phyloP scores from a whole-genome alignment of 257 asterid species.

The Capsicum baccatum region DNA sequence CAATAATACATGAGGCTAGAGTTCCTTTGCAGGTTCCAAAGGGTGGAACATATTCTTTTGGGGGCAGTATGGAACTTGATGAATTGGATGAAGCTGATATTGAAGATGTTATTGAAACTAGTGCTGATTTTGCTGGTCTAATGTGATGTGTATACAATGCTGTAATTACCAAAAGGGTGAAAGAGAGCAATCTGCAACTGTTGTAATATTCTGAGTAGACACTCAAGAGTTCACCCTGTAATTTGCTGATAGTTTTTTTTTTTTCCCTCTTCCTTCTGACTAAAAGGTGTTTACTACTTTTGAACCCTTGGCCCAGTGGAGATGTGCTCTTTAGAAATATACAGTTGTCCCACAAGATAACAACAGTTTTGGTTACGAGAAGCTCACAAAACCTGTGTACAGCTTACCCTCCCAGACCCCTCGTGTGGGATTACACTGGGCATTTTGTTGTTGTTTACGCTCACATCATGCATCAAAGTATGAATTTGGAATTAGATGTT shows the following conservation, averaged over 20 bases:
- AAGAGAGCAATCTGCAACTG: background rate
- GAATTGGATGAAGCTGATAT: slow-evolving; percentile 45
- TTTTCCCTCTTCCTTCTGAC: background rate
- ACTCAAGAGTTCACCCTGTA: background rate
- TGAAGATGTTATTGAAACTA: slow-evolving; percentile 39
- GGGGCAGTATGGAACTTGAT: slow-evolving; percentile 50
- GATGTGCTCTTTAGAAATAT: background rate
- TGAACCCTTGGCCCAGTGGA: background rate
- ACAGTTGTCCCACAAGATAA: background rate
- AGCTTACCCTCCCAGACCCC: no score
- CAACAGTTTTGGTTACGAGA: background rate
- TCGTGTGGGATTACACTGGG: no score
- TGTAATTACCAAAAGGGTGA: slow-evolving; percentile 10
- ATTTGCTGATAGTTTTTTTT: background rate
- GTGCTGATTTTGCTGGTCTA: slow-evolving; percentile 46
- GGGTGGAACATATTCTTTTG: slow-evolving; percentile 25
- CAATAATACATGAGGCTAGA: slow-evolving; percentile 46
- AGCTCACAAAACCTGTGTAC: background rate
- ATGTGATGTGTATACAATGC: slow-evolving; percentile 30
- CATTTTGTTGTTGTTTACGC: no score
- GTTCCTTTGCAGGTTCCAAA: slow-evolving; percentile 21
- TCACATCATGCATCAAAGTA: no score
- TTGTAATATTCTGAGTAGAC: background rate
- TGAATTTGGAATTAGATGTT: background rate
- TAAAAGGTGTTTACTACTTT: background rate